These are phyloP conservation scores for Leucocoprinus leucothites DNA, from an alignment of 768 basidiomycete genomes.

Conservation along the genomic window DNA sequence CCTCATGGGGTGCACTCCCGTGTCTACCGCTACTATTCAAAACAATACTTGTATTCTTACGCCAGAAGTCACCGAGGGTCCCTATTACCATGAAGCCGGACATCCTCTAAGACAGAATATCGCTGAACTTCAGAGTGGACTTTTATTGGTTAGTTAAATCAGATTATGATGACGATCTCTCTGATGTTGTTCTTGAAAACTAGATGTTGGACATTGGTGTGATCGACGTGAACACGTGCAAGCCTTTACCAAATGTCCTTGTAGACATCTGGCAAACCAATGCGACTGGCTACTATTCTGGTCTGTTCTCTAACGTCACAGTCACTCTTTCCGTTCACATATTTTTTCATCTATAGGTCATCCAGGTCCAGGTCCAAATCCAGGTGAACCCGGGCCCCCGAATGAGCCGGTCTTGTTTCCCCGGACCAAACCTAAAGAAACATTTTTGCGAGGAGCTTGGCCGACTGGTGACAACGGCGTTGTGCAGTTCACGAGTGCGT, in stretches of 20 bases:
- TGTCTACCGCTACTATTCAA: slow-evolving; percentile 44
- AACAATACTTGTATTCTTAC: slow-evolving; percentile 55
- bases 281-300: slow-evolving; percentile 53
- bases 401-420: slow-evolving; percentile 43
- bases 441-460: slow-evolving; percentile 53
- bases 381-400: slow-evolving; percentile 39
- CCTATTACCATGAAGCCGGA: slow-evolving; percentile 48
- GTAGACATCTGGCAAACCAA: slow-evolving; percentile 61
- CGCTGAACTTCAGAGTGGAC: slow-evolving; percentile 47
- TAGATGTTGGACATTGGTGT: slow-evolving; percentile 54
- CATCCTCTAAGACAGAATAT: slow-evolving; percentile 54
- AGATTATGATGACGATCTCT: background rate
- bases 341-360: slow-evolving; percentile 31
- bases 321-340: background rate
- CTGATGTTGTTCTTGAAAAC: background rate
- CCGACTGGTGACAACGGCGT: slow-evolving; percentile 51
- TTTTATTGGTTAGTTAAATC: slow-evolving; percentile 35
- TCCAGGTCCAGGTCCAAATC: slow-evolving; percentile 39
- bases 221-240: slow-evolving; percentile 56
- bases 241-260: slow-evolving; percentile 50
- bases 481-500: slow-evolving; percentile 49
- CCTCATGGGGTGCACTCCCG: slow-evolving; percentile 42
- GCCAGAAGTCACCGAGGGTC: slow-evolving; percentile 52
- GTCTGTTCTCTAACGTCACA: slow-evolving; percentile 19
- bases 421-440: slow-evolving; percentile 37